phyloP scores from a whole-genome alignment of 441 rosid genomes.

The Adansonia grandidieri region DNA sequence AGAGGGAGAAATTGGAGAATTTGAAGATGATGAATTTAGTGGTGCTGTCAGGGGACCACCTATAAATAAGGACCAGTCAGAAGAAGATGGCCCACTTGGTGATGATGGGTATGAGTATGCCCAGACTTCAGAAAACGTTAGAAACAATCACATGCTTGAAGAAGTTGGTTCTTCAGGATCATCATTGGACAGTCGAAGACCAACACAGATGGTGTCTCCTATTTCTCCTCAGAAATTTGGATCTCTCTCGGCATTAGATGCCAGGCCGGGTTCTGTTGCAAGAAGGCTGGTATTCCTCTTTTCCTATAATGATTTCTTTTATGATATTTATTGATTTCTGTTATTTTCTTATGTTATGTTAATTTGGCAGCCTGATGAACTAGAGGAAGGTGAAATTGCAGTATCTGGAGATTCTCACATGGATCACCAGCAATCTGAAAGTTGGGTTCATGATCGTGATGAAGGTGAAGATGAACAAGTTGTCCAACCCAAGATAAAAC shows the following conservation, averaged over 20 bases:
- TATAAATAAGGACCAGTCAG: constrained; percentile 70
- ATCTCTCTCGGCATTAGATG: constrained; percentile 95
- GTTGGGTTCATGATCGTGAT: constrained; percentile 94
- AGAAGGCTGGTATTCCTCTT: constrained; percentile 73
- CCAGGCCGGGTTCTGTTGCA: constrained; percentile 83
- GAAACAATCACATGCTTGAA: constrained; percentile 56
- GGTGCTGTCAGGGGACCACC: constrained; percentile 69
- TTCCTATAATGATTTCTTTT: constrained; percentile 29
- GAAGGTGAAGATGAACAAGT: constrained; percentile 99
- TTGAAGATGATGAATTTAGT: constrained; percentile 83
- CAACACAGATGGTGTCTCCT: constrained; percentile 73
- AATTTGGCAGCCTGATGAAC: constrained; percentile 74
- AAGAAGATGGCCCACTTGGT: constrained; percentile 67
- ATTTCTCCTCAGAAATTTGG: constrained; percentile 92
- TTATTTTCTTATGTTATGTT: constrained; percentile 33
- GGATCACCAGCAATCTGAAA: constrained; percentile 93
- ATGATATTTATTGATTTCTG: constrained; percentile 18
- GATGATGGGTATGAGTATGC: constrained; percentile 63
- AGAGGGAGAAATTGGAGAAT: constrained; percentile 84
- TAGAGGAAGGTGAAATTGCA: constrained; percentile 99
- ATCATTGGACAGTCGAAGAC: constrained; percentile 75
- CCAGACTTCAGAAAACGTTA: constrained; percentile 55
- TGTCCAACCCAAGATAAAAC: constrained; percentile 92
- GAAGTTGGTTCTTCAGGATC: constrained; percentile 93
- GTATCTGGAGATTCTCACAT: constrained; percentile 92